Conservation (phyloP, 495 filamentous ascomycete species). For the Podospora tetraspora region DNA sequence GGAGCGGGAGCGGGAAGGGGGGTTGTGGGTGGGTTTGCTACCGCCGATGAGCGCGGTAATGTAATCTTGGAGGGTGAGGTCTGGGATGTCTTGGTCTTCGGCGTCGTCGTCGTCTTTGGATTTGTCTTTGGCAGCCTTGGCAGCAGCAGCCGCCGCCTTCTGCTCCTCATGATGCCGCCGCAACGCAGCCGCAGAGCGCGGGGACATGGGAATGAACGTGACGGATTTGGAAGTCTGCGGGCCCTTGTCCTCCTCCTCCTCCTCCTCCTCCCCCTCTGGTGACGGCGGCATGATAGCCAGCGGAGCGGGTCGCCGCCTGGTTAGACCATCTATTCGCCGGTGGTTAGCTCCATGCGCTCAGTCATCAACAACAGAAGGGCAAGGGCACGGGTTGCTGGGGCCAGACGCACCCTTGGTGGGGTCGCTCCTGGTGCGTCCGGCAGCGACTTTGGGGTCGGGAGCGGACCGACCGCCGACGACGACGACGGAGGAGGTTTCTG, state of each 20-base stretch:
- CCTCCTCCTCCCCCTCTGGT: background rate
- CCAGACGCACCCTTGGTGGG: constrained; percentile 30
- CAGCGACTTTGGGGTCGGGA: constrained; percentile 23
- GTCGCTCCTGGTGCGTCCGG: constrained; percentile 14
- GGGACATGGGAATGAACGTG: constrained; percentile 41
- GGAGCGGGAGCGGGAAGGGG: background rate
- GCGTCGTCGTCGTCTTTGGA: constrained; percentile 3
- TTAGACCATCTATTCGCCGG: constrained; percentile 38
- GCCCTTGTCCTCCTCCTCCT: constrained; percentile 1
- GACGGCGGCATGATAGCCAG: background rate
- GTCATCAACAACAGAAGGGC: background rate
- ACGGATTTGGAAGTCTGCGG: constrained; percentile 32
- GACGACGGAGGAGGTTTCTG: constrained; percentile 22
- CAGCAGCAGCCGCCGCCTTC: constrained; percentile 15
- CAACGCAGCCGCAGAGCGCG: constrained; percentile 37
- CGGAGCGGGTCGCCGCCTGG: background rate
- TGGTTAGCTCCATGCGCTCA: background rate
- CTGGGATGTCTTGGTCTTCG: constrained; percentile 1
- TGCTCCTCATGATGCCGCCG: constrained; percentile 32
- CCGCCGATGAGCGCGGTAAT: background rate
- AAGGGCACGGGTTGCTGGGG: constrained; percentile 2
- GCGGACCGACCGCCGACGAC: constrained; percentile 21
- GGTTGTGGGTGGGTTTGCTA: background rate
- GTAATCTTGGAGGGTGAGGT: background rate
- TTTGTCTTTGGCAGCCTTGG: background rate